These are phyloP conservation scores for Tolypocladium amazonense DNA, from an alignment of 2,329 filamentous ascomycete genomes.

Conservation along the genomic window DNA sequence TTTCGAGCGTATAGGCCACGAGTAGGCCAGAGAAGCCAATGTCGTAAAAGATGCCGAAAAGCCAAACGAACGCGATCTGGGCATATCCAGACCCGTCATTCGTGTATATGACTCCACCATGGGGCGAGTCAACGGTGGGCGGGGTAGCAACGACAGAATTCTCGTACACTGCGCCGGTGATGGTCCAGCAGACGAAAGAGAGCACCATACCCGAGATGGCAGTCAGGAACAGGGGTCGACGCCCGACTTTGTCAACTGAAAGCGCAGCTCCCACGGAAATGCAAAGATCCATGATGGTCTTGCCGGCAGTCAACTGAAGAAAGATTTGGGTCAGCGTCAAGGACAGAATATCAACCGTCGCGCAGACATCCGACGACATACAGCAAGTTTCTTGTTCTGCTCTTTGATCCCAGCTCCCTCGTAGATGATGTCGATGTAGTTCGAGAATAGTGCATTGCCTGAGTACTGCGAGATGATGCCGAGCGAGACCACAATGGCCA, in stretches of 20 bases:
- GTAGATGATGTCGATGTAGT: conserved; percentile 56
- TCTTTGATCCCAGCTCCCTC: conserved; percentile 47
- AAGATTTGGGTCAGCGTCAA: not conserved
- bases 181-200: conserved; percentile 39
- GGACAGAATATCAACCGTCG: not conserved
- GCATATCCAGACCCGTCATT: conserved; percentile 37
- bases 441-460: conserved; percentile 56
- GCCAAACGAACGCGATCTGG: conserved; percentile 48
- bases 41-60: conserved; percentile 49
- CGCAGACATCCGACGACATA: conserved; percentile 14
- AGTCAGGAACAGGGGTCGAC: conserved; percentile 41
- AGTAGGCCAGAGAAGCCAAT: conserved; percentile 49
- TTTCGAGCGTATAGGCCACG: conserved; percentile 46
- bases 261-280: conserved; percentile 43
- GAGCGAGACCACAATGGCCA: conserved; percentile 51
- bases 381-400: conserved; percentile 44
- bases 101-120: conserved; percentile 17
- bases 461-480: conserved; percentile 59
- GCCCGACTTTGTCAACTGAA: conserved; percentile 38
- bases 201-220: conserved; percentile 37
- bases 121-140: conserved; percentile 1
- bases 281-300: conserved; percentile 47
- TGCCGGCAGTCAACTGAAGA: conserved; percentile 35
- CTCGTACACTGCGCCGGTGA: conserved; percentile 41
- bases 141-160: conserved; percentile 17